A percentile compares a stretch with the other conserved stretches of the same genome.
Evolutionary conservation across 2,329 filamentous ascomycete genomes (phyloP).

Genomic region (Mollisia scopiformis): DNA sequence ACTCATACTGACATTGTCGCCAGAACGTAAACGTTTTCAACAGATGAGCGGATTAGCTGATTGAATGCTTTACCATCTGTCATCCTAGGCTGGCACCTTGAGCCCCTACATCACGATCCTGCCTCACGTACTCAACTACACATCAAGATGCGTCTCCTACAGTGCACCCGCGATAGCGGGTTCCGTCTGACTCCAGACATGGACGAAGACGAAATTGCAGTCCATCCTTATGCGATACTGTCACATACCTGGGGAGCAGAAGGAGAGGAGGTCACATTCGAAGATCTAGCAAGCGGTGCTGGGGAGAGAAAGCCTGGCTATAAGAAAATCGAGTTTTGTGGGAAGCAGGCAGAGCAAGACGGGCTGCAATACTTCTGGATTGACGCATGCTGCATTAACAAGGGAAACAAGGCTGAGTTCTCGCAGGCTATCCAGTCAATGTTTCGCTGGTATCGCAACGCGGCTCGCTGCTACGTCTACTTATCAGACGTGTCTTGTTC

Average conservation of each 20-base stretch:
- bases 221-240: constrained; percentile 28
- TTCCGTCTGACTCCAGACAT: constrained; percentile 21
- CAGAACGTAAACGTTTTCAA: too few relatives aligned
- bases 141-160: neutral
- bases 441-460: constrained; percentile 10
- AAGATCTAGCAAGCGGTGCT: constrained; percentile 16
- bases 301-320: constrained; percentile 12
- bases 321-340: constrained; percentile 11
- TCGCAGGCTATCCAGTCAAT: constrained; percentile 11
- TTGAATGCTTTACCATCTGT: too few relatives aligned
- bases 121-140: constrained; percentile 8
- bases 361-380: constrained; percentile 12
- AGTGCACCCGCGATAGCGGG: constrained; percentile 8
- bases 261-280: constrained; percentile 18
- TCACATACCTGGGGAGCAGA: constrained; percentile 27
- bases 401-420: constrained; percentile 5
- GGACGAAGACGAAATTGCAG: constrained; percentile 6
- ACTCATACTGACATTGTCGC: too few relatives aligned
- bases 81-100: too few relatives aligned
- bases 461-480: too few relatives aligned
- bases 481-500: too few relatives aligned
- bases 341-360: constrained; percentile 4
- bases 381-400: constrained; percentile 20
- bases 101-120: constrained; percentile 15
- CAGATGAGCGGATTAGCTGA: too few relatives aligned